A percentile compares a stretch with the other conserved stretches of the same genome.
Evolutionary conservation across 1,284 basidiomycete genomes (phyloP).

Genomic region (Coriolopsis trogii): DNA sequence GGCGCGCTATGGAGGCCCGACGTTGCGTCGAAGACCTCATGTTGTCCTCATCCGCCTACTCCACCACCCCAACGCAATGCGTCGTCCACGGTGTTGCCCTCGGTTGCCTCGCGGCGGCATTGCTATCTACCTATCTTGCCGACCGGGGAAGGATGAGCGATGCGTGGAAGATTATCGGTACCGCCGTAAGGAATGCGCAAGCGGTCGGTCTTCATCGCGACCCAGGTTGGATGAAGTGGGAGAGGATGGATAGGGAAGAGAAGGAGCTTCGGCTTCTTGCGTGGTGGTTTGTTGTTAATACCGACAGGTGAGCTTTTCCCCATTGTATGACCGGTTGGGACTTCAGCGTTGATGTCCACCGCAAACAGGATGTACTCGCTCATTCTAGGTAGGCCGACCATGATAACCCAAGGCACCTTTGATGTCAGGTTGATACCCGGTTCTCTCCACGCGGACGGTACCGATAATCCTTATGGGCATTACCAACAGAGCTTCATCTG

Average conservation of each 20-base stretch:
- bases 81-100: conserved; percentile 50
- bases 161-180: conserved; percentile 55
- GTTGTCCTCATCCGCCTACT: conserved; percentile 41
- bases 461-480: conserved; percentile 38
- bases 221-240: conserved; percentile 50
- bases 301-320: conserved; percentile 42
- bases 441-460: conserved; percentile 38
- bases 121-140: conserved; percentile 50
- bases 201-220: conserved; percentile 56
- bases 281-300: conserved; percentile 52
- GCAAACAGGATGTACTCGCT: conserved; percentile 4
- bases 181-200: conserved; percentile 46
- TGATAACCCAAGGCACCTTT: conserved; percentile 41
- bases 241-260: conserved; percentile 50
- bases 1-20: conserved; percentile 46
- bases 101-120: conserved; percentile 47
- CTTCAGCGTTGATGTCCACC: no score
- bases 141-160: conserved; percentile 52
- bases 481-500: conserved; percentile 42
- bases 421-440: conserved; percentile 41
- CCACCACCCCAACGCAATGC: conserved; percentile 36
- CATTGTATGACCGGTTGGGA: not conserved
- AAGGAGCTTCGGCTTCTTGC: conserved; percentile 44
- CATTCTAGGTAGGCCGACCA: conserved; percentile 32
- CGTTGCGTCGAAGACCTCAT: conserved; percentile 50